Percentiles rank a stretch among this genome's conserved stretches.
These are phyloP conservation scores for Botryotinia calthae DNA, from an alignment of 2,329 filamentous ascomycete species.

Conservation along the genomic window DNA sequence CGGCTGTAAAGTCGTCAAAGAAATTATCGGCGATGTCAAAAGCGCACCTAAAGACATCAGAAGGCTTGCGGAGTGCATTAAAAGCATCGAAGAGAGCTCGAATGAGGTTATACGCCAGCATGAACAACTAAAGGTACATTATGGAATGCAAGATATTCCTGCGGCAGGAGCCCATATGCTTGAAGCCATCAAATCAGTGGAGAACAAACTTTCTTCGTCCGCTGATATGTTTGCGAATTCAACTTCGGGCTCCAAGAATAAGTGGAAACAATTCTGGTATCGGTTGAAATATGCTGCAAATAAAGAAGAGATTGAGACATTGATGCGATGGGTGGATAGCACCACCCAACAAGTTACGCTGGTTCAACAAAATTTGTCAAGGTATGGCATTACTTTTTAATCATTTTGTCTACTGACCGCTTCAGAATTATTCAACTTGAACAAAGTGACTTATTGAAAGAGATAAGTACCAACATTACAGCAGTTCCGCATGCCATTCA, in stretches of 20 bases:
- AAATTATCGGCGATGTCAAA: background rate
- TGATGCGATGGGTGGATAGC: background rate
- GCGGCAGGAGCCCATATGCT: background rate
- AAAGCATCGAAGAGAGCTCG: background rate
- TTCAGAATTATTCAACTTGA: background rate
- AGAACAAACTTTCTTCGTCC: background rate
- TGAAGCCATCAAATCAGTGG: background rate
- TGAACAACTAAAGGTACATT: background rate
- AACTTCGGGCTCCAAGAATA: background rate
- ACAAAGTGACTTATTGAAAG: background rate
- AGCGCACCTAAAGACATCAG: background rate
- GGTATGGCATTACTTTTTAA: background rate
- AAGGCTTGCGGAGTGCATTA: background rate
- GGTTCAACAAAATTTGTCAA: background rate
- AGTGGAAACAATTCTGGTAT: background rate
- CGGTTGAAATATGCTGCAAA: background rate
- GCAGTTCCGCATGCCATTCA: background rate
- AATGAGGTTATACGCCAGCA: background rate
- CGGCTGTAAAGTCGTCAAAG: background rate
- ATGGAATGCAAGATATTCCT: background rate
- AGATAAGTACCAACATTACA: background rate
- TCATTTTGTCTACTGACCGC: background rate
- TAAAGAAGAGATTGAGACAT: background rate
- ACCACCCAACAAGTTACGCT: background rate
- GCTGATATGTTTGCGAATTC: background rate